Conservation (phyloP, 441 rosid species). For the Raphanus hybrid region DNA sequence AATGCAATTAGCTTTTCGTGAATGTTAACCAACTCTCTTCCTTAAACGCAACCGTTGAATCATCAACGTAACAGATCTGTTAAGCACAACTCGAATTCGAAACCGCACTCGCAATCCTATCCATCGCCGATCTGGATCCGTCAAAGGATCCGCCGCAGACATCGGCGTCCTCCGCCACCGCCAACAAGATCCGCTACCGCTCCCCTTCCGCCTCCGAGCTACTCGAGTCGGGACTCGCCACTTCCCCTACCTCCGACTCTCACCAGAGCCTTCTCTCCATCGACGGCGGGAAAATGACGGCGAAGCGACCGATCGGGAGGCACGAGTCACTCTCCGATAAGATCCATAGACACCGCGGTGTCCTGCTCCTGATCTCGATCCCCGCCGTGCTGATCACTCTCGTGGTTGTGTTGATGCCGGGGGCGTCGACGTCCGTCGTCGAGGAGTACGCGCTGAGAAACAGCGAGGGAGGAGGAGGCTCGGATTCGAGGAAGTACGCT, state of each 20-base stretch:
- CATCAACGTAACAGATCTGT: constrained; percentile 39
- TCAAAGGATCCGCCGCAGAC: constrained; percentile 61
- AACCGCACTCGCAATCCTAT: background rate
- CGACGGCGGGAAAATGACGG: constrained; percentile 60
- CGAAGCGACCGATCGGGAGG: constrained; percentile 57
- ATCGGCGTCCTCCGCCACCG: constrained; percentile 60
- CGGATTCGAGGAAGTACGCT: constrained; percentile 60
- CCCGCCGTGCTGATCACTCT: constrained; percentile 65
- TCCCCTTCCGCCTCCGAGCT: constrained; percentile 89
- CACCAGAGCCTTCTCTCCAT: constrained; percentile 32
- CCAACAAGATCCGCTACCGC: constrained; percentile 91
- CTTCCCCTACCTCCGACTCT: constrained; percentile 43
- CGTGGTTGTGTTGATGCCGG: constrained; percentile 73
- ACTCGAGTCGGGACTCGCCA: constrained; percentile 54
- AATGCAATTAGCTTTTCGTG: constrained; percentile 36
- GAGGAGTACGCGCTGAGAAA: constrained; percentile 47
- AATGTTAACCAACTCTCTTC: constrained; percentile 22
- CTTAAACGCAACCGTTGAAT: constrained; percentile 17
- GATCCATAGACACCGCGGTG: constrained; percentile 72
- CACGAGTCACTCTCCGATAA: constrained; percentile 73
- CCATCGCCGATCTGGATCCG: too few species aligned
- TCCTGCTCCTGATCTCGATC: constrained; percentile 63
- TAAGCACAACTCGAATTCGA: constrained; percentile 11
- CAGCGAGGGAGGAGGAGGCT: constrained; percentile 42
- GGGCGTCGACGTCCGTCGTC: constrained; percentile 50